These are phyloP conservation scores for Wickerhamomyces silvicola DNA, from an alignment of 805 yeast genomes.

Conservation along the genomic window DNA sequence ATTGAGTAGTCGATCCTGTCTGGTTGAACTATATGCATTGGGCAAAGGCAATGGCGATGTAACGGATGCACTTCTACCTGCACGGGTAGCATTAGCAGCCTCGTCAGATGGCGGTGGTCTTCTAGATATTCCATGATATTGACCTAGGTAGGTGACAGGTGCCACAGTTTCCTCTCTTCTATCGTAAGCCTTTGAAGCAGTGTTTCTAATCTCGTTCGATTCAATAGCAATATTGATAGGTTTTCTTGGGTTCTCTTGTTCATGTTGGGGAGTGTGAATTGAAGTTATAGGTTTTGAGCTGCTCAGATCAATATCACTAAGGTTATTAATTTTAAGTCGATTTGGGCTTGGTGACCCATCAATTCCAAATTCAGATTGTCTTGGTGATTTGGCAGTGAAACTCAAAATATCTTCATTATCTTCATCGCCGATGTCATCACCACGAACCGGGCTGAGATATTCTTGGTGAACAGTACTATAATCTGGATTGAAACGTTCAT, in stretches of 20 bases:
- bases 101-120: constrained; percentile 35
- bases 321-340: background rate
- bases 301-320: constrained; percentile 6
- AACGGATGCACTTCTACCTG: constrained; percentile 30
- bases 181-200: constrained; percentile 25
- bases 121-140: constrained; percentile 13
- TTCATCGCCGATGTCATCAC: constrained; percentile 7
- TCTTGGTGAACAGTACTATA: constrained; percentile 14
- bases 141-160: constrained; percentile 21
- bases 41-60: constrained; percentile 9
- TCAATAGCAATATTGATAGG: no score
- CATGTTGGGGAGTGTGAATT: no score
- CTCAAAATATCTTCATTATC: constrained; percentile 24
- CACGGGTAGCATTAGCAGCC: constrained; percentile 28
- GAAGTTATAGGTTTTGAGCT: no score
- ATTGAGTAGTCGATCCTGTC: constrained; percentile 6
- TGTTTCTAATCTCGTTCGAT: no score
- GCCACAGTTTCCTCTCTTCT: constrained; percentile 31
- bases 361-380: constrained; percentile 22
- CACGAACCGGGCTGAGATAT: background rate
- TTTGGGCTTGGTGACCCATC: constrained; percentile 9
- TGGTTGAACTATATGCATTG: constrained; percentile 12
- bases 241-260: no score
- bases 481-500: constrained; percentile 7
- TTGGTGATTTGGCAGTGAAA: constrained; percentile 30